phyloP scores from a whole-genome alignment of 1,284 basidiomycete genomes.

The Meira miltonrushii region DNA sequence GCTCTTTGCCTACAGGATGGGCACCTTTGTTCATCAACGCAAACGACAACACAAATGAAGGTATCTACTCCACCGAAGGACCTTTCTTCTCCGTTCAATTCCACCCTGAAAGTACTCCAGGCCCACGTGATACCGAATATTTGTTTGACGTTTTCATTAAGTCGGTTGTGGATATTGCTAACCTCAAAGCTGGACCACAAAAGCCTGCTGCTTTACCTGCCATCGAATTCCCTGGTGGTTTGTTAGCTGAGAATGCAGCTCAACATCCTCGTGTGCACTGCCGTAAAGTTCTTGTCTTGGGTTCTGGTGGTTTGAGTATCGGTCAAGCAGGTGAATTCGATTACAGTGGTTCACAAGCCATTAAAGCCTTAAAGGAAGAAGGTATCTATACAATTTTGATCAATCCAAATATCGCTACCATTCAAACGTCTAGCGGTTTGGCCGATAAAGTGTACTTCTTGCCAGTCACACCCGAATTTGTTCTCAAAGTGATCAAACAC shows the following conservation, averaged over 20 bases:
- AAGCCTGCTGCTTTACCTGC: conserved; percentile 54
- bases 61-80: conserved; percentile 72
- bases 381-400: conserved; percentile 98
- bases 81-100: conserved; percentile 99
- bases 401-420: conserved; percentile 98
- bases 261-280: conserved; percentile 71
- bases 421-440: conserved; percentile 92
- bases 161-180: conserved; percentile 73
- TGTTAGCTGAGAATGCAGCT: conserved; percentile 73
- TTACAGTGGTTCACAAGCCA: conserved; percentile 96
- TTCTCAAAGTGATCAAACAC: conserved; percentile 94
- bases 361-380: conserved; percentile 97
- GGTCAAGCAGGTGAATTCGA: conserved; percentile 99
- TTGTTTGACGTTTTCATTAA: conserved; percentile 96
- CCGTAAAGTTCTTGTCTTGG: conserved; percentile 90
- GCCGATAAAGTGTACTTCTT: conserved; percentile 99
- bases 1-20: conserved; percentile 78
- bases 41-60: conserved; percentile 95
- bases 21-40: conserved; percentile 92
- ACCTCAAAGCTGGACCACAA: conserved; percentile 58
- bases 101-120: conserved; percentile 98
- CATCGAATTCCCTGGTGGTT: conserved; percentile 81
- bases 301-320: conserved; percentile 95
- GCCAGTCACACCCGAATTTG: conserved; percentile 94
- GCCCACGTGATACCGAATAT: conserved; percentile 96